Conservation (phyloP, 768 basidiomycete genomes). For the Asterophora parasitica region DNA sequence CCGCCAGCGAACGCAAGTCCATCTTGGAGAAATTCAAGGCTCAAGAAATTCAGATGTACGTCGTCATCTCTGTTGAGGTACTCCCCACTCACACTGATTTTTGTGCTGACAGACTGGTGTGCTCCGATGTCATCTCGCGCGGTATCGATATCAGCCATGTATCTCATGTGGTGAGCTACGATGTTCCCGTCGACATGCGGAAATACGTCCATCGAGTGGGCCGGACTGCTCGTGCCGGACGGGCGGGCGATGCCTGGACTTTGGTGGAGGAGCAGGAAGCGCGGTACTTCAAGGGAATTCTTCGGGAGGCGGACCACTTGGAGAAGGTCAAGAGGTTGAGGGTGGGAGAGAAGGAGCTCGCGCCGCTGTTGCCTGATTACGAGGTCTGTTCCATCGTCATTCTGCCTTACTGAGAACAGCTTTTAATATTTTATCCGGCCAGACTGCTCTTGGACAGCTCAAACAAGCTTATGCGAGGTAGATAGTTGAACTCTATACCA, state of each 20-base stretch:
- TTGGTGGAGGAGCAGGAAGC: too few relatives aligned
- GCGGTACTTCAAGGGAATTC: too few relatives aligned
- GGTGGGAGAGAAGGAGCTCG: constrained; percentile 58
- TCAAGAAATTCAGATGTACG: constrained; percentile 80
- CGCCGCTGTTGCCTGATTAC: constrained; percentile 53
- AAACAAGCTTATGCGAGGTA: constrained; percentile 34
- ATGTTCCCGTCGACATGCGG: constrained; percentile 93
- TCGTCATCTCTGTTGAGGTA: constrained; percentile 4
- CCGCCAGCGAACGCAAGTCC: constrained; percentile 61
- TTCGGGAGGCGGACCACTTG: constrained; percentile 72
- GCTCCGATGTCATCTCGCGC: constrained; percentile 92
- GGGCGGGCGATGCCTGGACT: too few relatives aligned
- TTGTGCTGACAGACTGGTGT: constrained; percentile 65
- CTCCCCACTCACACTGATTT: constrained; percentile 1
- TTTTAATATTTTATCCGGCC: background rate
- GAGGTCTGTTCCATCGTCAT: constrained; percentile 42
- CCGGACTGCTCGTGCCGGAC: constrained; percentile 90
- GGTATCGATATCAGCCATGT: constrained; percentile 95
- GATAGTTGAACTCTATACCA: background rate
- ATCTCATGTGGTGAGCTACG: constrained; percentile 91
- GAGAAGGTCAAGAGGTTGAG: constrained; percentile 63
- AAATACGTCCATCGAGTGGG: constrained; percentile 99
- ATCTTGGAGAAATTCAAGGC: too few relatives aligned
- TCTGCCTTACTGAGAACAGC: background rate
- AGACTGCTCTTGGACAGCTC: constrained; percentile 35